Percentiles rank a stretch among this genome's conserved stretches.
phyloP scores from a whole-genome alignment of 1,284 basidiomycete species.

The Porodaedalea pini region DNA sequence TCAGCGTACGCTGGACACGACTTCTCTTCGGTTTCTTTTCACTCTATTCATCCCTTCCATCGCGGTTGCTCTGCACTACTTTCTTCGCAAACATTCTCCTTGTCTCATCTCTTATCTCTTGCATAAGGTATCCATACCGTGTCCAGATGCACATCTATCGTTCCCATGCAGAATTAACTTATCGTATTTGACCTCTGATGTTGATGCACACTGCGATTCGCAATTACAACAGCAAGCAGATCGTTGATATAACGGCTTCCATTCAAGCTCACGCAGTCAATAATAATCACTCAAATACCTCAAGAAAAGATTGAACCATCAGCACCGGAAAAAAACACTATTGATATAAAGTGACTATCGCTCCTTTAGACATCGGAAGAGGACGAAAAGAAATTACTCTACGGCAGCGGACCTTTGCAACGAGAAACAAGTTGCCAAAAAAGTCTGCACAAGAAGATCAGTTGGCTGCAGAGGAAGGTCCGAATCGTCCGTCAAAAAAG shows the following conservation, averaged over 20 bases:
- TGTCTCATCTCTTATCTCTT: neutral
- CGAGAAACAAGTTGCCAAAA: neutral
- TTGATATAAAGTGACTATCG: conserved; percentile 10
- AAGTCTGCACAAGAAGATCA: too few relatives aligned
- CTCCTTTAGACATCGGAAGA: neutral
- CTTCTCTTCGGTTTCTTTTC: neutral
- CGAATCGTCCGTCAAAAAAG: neutral
- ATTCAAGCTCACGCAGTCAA: too few relatives aligned
- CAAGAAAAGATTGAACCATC: neutral
- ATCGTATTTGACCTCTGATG: too few relatives aligned
- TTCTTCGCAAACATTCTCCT: neutral
- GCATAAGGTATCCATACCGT: too few relatives aligned
- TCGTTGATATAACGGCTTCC: too few relatives aligned
- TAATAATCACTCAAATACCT: too few relatives aligned
- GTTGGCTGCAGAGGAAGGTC: neutral
- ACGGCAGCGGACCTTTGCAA: neutral
- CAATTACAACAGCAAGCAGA: too few relatives aligned
- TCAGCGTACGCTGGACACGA: too few relatives aligned
- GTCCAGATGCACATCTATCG: too few relatives aligned
- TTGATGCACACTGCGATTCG: too few relatives aligned
- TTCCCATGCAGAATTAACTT: neutral
- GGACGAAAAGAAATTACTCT: neutral
- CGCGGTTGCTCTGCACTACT: too few relatives aligned
- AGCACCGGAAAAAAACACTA: neutral
- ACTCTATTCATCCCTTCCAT: neutral